Base-by-base conservation (phyloP, 2,329 filamentous ascomycete species). In the Orbilia ellipsospora region DNA sequence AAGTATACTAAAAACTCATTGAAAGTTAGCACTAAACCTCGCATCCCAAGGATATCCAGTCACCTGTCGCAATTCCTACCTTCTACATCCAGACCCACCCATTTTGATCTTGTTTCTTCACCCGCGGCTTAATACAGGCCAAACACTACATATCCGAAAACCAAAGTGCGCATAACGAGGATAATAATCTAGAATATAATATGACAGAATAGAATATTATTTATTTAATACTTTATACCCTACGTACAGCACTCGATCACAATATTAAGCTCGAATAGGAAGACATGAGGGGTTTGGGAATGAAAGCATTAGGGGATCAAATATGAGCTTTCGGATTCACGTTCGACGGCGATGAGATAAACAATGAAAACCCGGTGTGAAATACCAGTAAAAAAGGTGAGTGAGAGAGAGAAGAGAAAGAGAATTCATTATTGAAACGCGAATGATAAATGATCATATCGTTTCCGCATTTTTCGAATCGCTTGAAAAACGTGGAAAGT, bases 381-480 rank as follows among this genome's bases (percentile, higher is more conserved):
- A 48, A n/a, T 4, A 10, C 10, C 31, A 6, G 5, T 36, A 18
- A 1, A 18, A 52, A n/a, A 52, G 48, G 44, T 20, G 15, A 51
- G 26, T 18, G 45, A 40, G 28, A 52, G 8, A 42, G 31, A 54
- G n/a, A 26, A 55, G 45, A 31, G 16, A 54, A 23, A 45, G 8
- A 63, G 40, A 16, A 15, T 64, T 64, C 45, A 52, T 36, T 36
- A 52, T 23, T 18, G 45, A 63, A 36, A 54, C 31, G 31, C 31
- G 10, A 36, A 16, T 48, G 40, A 18, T 48, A 48, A 48, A 6
- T n/a, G 45, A 56, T 65, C 51, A 48, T 63, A 44, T 67, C 63
- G 16, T 59, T 59, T 66, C 42, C 48, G 55, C 54, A 57, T 40
- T 60, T 28, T 44, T 51, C 42, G n/a, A 18, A 48, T 67, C 64